Percentiles rank a stretch among this genome's conserved stretches.
These are phyloP conservation scores for Magnolia officinalis DNA, from an alignment of 164 flowering plant genomes.

Conservation along the genomic window DNA sequence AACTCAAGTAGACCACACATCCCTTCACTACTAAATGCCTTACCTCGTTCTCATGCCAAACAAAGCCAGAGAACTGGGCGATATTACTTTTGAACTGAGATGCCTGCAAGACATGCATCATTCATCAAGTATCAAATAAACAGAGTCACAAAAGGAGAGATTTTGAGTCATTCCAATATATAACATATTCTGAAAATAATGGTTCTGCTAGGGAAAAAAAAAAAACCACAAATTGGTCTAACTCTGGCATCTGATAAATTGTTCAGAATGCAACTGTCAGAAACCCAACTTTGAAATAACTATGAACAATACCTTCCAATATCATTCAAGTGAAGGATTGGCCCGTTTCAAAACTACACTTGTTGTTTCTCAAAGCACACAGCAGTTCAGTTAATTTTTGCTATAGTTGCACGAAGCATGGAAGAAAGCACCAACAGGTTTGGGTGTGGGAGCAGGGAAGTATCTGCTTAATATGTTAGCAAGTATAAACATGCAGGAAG, in stretches of 20 bases:
- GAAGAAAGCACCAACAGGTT: neutral
- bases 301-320: neutral
- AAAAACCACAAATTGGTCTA: neutral
- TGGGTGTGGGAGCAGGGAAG: neutral
- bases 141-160: neutral
- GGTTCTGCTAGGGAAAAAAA: neutral
- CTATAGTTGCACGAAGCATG: neutral
- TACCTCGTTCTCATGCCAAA: constrained; percentile 90
- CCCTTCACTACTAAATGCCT: neutral
- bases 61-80: constrained; percentile 88
- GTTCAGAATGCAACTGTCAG: neutral
- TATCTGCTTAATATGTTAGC: neutral
- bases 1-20: neutral
- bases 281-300: neutral
- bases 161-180: neutral
- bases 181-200: no score
- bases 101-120: constrained; percentile 50
- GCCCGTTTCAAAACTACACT: neutral
- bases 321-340: neutral
- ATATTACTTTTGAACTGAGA: constrained; percentile 63
- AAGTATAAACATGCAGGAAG: neutral
- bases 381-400: neutral
- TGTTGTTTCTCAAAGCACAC: neutral
- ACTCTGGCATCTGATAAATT: neutral
- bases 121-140: neutral